Evolutionary conservation across 2,329 filamentous ascomycete species (phyloP).

Genomic region (Gnomoniopsis smithogilvyi): DNA sequence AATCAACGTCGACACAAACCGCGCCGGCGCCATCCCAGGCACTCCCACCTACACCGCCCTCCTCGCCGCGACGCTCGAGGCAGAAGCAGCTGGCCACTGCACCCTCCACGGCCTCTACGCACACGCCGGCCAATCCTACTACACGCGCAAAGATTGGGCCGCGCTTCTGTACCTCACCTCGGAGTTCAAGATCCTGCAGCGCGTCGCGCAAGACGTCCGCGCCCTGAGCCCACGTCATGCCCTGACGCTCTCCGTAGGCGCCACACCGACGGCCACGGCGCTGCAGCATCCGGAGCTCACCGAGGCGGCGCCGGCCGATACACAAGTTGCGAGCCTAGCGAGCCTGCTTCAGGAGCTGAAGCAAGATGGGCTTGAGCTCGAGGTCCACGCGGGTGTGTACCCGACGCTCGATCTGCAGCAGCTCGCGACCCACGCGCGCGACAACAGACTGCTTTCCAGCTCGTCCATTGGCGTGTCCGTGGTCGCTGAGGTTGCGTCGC

Average conservation of each 20-base stretch:
- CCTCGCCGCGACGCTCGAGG: slow-evolving; percentile 50
- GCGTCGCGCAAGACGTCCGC: slow-evolving; percentile 39
- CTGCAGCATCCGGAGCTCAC: slow-evolving; percentile 51
- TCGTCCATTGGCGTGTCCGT: slow-evolving; percentile 64
- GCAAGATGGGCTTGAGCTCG: slow-evolving; percentile 45
- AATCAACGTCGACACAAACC: slow-evolving; percentile 69
- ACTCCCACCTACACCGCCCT: slow-evolving; percentile 52
- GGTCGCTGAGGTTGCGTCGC: slow-evolving; percentile 67
- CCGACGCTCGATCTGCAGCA: slow-evolving; percentile 76
- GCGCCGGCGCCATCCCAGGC: slow-evolving; percentile 61
- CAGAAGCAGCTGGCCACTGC: slow-evolving; percentile 48
- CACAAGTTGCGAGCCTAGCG: slow-evolving; percentile 31
- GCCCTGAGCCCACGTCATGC: slow-evolving; percentile 24
- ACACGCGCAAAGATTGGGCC: slow-evolving; percentile 43
- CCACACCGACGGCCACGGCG: slow-evolving; percentile 70
- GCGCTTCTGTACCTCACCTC: slow-evolving; percentile 56
- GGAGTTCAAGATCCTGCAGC: slow-evolving; percentile 55
- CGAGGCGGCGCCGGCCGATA: slow-evolving; percentile 5
- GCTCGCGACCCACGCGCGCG: slow-evolving; percentile 63
- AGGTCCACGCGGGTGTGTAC: slow-evolving; percentile 76
- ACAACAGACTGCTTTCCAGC: slow-evolving; percentile 40
- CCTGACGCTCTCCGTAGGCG: slow-evolving; percentile 66
- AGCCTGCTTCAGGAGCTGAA: slow-evolving; percentile 36
- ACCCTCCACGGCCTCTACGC: slow-evolving; percentile 35
- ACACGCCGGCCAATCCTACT: slow-evolving; percentile 65